Conservation (phyloP, 106 monocot species). For the Dactylorhiza incarnata region DNA sequence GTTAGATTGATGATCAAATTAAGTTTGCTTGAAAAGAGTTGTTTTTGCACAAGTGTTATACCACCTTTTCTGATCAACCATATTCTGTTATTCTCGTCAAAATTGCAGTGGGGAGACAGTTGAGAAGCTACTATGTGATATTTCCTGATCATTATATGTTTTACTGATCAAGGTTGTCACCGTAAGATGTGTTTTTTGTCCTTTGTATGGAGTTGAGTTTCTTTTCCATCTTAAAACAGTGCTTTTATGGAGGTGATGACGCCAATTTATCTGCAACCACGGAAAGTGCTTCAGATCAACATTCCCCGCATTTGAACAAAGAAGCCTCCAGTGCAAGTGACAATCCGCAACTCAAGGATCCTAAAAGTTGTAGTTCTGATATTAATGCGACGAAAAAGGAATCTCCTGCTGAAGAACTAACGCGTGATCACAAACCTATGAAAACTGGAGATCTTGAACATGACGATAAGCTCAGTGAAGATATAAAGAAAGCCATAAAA, state of each 20-base stretch:
- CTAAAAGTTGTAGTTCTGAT: slow-evolving; percentile 19
- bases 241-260: slow-evolving; percentile 40
- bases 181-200: background rate
- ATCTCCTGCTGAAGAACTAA: slow-evolving; percentile 20
- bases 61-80: background rate
- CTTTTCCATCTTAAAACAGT: slow-evolving; percentile 27
- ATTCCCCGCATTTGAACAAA: slow-evolving; percentile 8
- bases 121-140: background rate
- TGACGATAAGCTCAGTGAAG: slow-evolving; percentile 40
- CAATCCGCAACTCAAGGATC: slow-evolving; percentile 14
- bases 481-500: slow-evolving; percentile 58
- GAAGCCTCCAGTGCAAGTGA: slow-evolving; percentile 4
- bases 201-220: background rate
- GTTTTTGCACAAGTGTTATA: background rate
- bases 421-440: slow-evolving; percentile 10
- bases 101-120: background rate
- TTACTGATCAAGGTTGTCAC: background rate
- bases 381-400: slow-evolving; percentile 11
- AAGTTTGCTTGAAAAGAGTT: background rate
- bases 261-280: slow-evolving; percentile 16
- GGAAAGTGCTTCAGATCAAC: slow-evolving; percentile 8
- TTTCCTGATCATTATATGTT: background rate
- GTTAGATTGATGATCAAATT: background rate
- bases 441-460: slow-evolving; percentile 10
- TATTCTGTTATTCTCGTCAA: background rate